Conservation (phyloP, 345 rosid species). For the Sisymbrium altissimum region DNA sequence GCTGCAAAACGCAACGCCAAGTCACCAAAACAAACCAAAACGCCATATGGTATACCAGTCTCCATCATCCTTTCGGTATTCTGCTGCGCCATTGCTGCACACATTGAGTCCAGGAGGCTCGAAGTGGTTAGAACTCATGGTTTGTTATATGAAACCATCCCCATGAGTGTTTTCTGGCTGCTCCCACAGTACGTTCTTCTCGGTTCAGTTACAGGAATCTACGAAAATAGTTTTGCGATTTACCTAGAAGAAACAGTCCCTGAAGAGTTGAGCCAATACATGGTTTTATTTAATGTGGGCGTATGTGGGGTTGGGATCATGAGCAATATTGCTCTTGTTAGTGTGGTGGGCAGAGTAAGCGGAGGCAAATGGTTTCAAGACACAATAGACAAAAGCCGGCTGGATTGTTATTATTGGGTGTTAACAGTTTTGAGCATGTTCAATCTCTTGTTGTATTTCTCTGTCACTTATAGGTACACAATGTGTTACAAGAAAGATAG, state of each 20-base stretch:
- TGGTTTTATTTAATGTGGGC: slow-evolving; percentile 20
- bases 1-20: slow-evolving; percentile 20
- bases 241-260: slow-evolving; percentile 39
- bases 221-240: slow-evolving; percentile 19
- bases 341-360: slow-evolving; percentile 28
- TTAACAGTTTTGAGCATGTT: slow-evolving; percentile 24
- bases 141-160: slow-evolving; percentile 21
- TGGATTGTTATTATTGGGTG: slow-evolving; percentile 43
- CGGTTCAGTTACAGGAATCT: slow-evolving; percentile 35
- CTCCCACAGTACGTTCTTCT: slow-evolving; percentile 40
- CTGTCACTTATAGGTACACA: slow-evolving; percentile 21
- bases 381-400: slow-evolving; percentile 36
- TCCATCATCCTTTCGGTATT: slow-evolving; percentile 38
- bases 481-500: slow-evolving; percentile 7
- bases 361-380: slow-evolving; percentile 44
- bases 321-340: slow-evolving; percentile 29
- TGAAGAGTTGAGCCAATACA: slow-evolving; percentile 28
- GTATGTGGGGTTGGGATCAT: slow-evolving; percentile 34
- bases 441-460: slow-evolving; percentile 31
- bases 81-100: slow-evolving; percentile 39
- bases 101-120: slow-evolving; percentile 36
- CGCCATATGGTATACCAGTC: slow-evolving; percentile 32
- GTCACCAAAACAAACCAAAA: slow-evolving; percentile 18
- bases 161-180: slow-evolving; percentile 40
- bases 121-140: slow-evolving; percentile 18